Evolutionary conservation across 768 basidiomycete genomes (phyloP).

Genomic region (Mycena sanguinolenta): DNA sequence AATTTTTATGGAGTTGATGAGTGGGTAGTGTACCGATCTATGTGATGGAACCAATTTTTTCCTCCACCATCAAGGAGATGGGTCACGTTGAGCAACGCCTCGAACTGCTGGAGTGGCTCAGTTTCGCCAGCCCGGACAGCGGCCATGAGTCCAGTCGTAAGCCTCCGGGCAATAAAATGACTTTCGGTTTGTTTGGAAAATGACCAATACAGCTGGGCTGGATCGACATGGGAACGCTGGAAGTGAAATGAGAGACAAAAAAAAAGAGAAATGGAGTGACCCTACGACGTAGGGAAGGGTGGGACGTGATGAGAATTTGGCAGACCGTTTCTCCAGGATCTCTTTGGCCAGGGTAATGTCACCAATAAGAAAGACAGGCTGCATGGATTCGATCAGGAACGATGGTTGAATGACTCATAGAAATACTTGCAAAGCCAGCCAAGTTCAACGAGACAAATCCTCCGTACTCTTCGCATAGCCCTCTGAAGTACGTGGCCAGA

Average conservation of each 20-base stretch:
- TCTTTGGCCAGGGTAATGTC: too few species aligned
- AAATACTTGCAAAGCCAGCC: too few species aligned
- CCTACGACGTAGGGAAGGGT: not conserved
- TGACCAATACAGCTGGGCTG: not conserved
- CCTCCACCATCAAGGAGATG: not conserved
- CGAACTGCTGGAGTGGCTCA: not conserved
- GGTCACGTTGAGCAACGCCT: not conserved
- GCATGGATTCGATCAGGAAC: too few species aligned
- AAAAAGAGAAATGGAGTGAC: not conserved
- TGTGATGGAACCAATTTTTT: not conserved
- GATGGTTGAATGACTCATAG: too few species aligned
- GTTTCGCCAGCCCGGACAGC: not conserved
- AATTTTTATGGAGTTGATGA: not conserved
- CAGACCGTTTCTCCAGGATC: not conserved
- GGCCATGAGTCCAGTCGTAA: not conserved
- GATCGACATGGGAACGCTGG: not conserved
- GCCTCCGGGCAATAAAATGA: not conserved
- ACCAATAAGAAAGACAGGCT: too few species aligned
- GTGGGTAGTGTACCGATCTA: not conserved
- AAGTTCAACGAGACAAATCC: not conserved
- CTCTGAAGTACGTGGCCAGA: not conserved
- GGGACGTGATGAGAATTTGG: not conserved
- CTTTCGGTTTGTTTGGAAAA: not conserved
- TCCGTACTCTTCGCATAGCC: not conserved
- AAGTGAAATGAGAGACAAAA: not conserved